A percentile compares a stretch with the other conserved stretches of the same genome.
Evolutionary conservation across 2,329 filamentous ascomycete species (phyloP).

Genomic region (Ceratocystis destructans): DNA sequence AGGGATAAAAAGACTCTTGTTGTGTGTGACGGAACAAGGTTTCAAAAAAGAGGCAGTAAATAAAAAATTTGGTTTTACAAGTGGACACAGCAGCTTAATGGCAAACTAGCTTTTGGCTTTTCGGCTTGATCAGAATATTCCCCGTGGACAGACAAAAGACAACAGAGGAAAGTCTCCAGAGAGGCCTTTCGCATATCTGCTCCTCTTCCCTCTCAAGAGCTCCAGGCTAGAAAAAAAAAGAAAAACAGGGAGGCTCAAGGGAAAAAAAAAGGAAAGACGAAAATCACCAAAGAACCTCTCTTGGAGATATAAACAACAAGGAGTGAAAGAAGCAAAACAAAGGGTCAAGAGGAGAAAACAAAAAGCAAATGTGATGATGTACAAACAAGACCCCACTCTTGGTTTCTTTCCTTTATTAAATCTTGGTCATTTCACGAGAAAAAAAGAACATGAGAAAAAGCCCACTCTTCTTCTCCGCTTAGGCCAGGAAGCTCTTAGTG

Average conservation of each 20-base stretch:
- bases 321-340: slow-evolving; percentile 25
- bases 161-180: slow-evolving; percentile 24
- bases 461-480: slow-evolving; percentile 26
- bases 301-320: slow-evolving; percentile 20
- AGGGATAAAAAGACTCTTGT: too few species aligned
- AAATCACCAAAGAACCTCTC: neutral
- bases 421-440: slow-evolving; percentile 16
- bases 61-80: too few species aligned
- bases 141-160: slow-evolving; percentile 21
- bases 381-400: slow-evolving; percentile 33
- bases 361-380: slow-evolving; percentile 29
- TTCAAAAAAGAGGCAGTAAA: too few species aligned
- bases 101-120: too few species aligned
- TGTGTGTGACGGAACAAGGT: too few species aligned
- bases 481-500: slow-evolving; percentile 79
- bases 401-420: slow-evolving; percentile 22
- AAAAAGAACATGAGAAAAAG: neutral
- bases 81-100: too few species aligned
- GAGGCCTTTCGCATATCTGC: too few species aligned
- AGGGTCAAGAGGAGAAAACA: slow-evolving; percentile 36
- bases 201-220: slow-evolving; percentile 35
- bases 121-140: neutral
- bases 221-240: slow-evolving; percentile 34
- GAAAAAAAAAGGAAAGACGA: slow-evolving; percentile 24
- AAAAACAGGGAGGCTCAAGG: slow-evolving; percentile 34